Percentiles rank a stretch among this genome's conserved stretches.
Conservation (phyloP, 2,329 filamentous ascomycete species). For the Hysterium pulicare region DNA sequence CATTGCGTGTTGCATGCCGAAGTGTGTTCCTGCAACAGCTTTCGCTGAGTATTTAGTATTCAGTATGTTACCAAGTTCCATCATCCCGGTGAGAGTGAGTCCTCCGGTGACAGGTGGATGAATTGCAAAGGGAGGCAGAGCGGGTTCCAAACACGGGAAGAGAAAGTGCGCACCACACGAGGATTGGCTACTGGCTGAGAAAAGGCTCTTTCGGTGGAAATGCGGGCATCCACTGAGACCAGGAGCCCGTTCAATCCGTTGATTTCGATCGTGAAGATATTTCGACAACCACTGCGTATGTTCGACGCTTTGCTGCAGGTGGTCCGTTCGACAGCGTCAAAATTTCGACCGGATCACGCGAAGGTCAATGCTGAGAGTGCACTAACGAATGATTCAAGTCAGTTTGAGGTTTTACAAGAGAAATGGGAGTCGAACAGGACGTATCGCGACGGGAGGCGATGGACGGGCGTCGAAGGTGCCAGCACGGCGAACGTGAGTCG, state of each 20-base stretch:
- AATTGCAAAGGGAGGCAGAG: conserved; percentile 15
- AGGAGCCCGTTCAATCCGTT: conserved; percentile 3
- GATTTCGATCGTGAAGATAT: conserved; percentile 17
- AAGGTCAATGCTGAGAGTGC: conserved; percentile 38
- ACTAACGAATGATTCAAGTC: conserved; percentile 32
- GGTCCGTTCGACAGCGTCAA: conserved; percentile 27
- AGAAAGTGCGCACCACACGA: conserved; percentile 29
- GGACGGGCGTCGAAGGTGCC: conserved; percentile 26
- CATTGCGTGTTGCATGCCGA: conserved; percentile 42
- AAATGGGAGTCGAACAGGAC: conserved; percentile 8
- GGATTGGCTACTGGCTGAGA: conserved; percentile 20
- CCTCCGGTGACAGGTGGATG: conserved; percentile 9
- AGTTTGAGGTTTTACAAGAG: conserved; percentile 15
- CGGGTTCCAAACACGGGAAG: conserved; percentile 4
- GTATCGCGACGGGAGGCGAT: conserved; percentile 20
- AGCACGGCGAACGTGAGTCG: conserved; percentile 17
- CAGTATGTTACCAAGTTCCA: conserved; percentile 42
- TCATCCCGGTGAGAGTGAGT: conserved; percentile 18
- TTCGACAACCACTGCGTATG: conserved; percentile 12
- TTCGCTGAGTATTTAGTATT: conserved; percentile 41
- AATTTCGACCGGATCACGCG: conserved; percentile 32
- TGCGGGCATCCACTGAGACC: conserved; percentile 3
- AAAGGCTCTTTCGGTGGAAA: conserved; percentile 20
- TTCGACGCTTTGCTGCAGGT: conserved; percentile 20
- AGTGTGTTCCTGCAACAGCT: conserved; percentile 34